Evolutionary conservation across 345 rosid species (phyloP).

Genomic region (Lepidium aucheri): DNA sequence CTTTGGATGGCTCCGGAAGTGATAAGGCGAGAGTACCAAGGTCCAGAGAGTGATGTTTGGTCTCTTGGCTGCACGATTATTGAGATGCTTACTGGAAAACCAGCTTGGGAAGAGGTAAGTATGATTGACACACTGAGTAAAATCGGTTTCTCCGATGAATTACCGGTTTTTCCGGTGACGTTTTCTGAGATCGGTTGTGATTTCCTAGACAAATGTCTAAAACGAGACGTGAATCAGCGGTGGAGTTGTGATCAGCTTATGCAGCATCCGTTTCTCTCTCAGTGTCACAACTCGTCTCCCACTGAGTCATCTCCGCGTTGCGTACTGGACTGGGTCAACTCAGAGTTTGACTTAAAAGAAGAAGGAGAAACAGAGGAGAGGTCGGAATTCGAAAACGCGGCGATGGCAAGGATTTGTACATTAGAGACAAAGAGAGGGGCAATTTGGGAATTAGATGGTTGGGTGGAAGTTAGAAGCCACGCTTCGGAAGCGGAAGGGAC

Average conservation of each 20-base stretch:
- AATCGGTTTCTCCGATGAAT: constrained; percentile 45
- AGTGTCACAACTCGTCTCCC: background rate
- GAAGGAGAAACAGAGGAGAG: constrained; percentile 9
- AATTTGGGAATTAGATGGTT: constrained; percentile 53
- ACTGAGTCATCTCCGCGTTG: constrained; percentile 64
- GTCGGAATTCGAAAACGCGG: background rate
- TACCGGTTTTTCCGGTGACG: constrained; percentile 37
- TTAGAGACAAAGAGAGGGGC: constrained; percentile 27
- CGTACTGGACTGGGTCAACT: constrained; percentile 49
- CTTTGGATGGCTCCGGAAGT: constrained; percentile 99
- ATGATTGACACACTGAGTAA: constrained; percentile 40
- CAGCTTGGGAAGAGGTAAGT: constrained; percentile 55
- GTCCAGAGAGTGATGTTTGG: constrained; percentile 81
- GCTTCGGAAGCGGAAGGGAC: constrained; percentile 10
- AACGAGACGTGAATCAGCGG: constrained; percentile 39
- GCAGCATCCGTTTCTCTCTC: constrained; percentile 50
- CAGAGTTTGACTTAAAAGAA: constrained; percentile 23
- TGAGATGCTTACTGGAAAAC: constrained; percentile 66
- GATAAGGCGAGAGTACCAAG: constrained; percentile 52
- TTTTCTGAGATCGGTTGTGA: constrained; percentile 48
- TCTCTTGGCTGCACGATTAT: constrained; percentile 65
- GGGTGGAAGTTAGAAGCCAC: constrained; percentile 43
- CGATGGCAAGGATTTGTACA: constrained; percentile 32
- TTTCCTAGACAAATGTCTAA: constrained; percentile 56
- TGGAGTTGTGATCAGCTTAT: constrained; percentile 77